Evolutionary conservation across 805 yeast genomes (phyloP), one percentile per base, ranked within the genome.

Genomic region (Candida nitratophila): DNA sequence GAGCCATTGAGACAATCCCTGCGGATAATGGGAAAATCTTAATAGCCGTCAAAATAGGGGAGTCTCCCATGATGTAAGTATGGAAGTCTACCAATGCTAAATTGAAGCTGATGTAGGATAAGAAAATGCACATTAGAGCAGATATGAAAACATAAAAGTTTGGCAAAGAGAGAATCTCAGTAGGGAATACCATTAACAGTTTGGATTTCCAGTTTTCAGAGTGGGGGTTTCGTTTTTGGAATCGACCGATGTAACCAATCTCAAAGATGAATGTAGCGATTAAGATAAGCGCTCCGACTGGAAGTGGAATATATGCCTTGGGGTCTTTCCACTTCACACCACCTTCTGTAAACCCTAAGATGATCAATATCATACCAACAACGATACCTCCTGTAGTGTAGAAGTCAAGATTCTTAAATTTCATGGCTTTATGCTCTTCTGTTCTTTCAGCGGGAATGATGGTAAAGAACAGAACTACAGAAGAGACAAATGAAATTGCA

Each of bases 321-420:
- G 76, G 69, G 1, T 59, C 44, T 3, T 56, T 55, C 77, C 77
- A 73, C 0, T 55, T 53, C 6, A 60, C 63, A 21, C 76, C 76
- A 20, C 73, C 75, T 48, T 71, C 69, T 0, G 73, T 70, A 39
- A 73, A 56, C 0, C 75, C 79, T 10, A 68, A 58, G 24, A 71
- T 70, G 2, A 71, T 48, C 32, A 73, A 50, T 3, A 71, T 36
- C 4, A 60, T 48, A 0, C 73, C 74, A 16, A 51, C 41, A 19
- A 72, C 64, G 12, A 70, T 46, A 14, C 64, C 12, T 1, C 55
- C 8, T 0, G 63, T 55, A 11, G 71, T 74, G n/a, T 49, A 45
- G 46, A 54, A 69, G 42, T 73, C 70, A 31, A 72, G 40, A 45
- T 66, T 48, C 27, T 27, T 37, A 19, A 60, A 51, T 24, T 17